Evolutionary conservation across 306 rosid species (phyloP).

Genomic region (Canavalia gladiata): DNA sequence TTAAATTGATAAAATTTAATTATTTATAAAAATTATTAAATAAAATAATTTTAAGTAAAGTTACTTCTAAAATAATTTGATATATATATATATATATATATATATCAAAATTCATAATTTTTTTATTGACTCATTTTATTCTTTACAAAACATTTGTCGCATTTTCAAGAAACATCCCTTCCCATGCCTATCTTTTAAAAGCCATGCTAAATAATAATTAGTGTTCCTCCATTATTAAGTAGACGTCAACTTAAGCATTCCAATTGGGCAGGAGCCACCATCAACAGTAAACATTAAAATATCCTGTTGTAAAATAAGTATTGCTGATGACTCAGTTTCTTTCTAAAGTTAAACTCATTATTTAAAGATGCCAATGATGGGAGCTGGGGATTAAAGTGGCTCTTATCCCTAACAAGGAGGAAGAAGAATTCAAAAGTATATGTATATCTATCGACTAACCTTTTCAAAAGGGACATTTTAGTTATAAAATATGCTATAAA

Average conservation of each 20-base stretch:
- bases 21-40: too few species aligned
- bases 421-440: not conserved
- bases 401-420: not conserved
- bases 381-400: not conserved
- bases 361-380: not conserved
- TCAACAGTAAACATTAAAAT: not conserved
- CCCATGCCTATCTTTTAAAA: not conserved
- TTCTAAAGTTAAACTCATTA: not conserved
- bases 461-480: not conserved
- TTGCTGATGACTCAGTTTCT: not conserved
- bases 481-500: not conserved
- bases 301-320: not conserved
- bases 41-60: too few species aligned
- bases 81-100: too few species aligned
- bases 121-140: too few species aligned
- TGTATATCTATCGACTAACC: not conserved
- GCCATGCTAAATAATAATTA: not conserved
- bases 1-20: too few species aligned
- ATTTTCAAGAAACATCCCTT: not conserved
- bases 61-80: too few species aligned
- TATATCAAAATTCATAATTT: too few species aligned
- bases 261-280: constrained; percentile 3
- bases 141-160: too few species aligned
- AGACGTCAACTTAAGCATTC: not conserved
- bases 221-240: not conserved